A percentile compares a stretch with the other conserved stretches of the same genome.
Conservation (phyloP, 1,284 basidiomycete species). For the Cryptococcus maquisensis region DNA sequence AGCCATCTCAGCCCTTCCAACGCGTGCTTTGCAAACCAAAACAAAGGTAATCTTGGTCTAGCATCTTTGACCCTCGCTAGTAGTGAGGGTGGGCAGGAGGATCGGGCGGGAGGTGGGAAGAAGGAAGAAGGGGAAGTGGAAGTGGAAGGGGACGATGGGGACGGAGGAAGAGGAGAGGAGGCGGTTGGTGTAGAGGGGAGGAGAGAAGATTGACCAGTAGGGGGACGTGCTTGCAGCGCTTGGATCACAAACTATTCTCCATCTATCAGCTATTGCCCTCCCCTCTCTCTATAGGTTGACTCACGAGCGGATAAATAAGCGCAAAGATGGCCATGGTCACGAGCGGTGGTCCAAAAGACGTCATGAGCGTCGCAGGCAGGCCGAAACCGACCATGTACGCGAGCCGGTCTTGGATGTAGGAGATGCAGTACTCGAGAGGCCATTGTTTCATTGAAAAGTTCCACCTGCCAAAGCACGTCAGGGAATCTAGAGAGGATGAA, state of each 20-base stretch:
- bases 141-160: constrained; percentile 7
- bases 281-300: too few species aligned
- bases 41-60: constrained; percentile 30
- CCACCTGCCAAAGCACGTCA: constrained; percentile 29
- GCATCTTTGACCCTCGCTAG: neutral
- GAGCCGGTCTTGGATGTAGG: constrained; percentile 38
- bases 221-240: constrained; percentile 42
- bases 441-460: constrained; percentile 39
- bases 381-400: constrained; percentile 48
- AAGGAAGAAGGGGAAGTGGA: constrained; percentile 23
- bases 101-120: neutral
- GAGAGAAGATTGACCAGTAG: constrained; percentile 16
- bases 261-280: too few species aligned
- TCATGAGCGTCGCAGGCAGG: constrained; percentile 38
- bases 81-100: neutral
- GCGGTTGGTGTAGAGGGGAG: constrained; percentile 31
- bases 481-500: neutral
- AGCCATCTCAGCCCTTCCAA: constrained; percentile 35
- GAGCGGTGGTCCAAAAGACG: constrained; percentile 44
- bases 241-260: constrained; percentile 42
- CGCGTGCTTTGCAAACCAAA: constrained; percentile 38
- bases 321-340: constrained; percentile 48
- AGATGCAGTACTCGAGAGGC: constrained; percentile 35
- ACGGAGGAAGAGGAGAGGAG: constrained; percentile 18
- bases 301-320: constrained; percentile 46